These are phyloP conservation scores for Candida ulmi DNA, from an alignment of 805 yeast species.

Conservation along the genomic window DNA sequence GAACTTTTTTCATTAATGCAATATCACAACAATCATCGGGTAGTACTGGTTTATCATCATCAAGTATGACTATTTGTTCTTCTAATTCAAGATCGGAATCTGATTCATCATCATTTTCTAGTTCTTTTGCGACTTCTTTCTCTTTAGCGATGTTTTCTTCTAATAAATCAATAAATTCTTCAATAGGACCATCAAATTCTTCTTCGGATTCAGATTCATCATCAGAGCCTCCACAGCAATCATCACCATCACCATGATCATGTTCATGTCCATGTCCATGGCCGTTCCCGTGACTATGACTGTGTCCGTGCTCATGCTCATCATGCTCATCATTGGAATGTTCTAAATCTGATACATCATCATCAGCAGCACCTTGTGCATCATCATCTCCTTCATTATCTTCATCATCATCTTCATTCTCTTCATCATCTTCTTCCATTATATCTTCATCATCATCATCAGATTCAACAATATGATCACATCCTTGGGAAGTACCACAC, in stretches of 20 bases:
- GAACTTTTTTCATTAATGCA: conserved; percentile 38
- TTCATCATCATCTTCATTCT: conserved; percentile 9
- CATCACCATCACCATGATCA: not conserved
- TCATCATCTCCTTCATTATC: conserved; percentile 11
- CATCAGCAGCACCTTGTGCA: no score
- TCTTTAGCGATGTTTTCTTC: conserved; percentile 18
- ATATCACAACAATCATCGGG: conserved; percentile 70
- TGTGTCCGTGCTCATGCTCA: no score
- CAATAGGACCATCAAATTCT: conserved; percentile 20
- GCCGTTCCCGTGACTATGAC: no score
- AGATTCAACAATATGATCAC: conserved; percentile 22
- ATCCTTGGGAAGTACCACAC: conserved; percentile 42
- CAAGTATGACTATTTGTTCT: conserved; percentile 5
- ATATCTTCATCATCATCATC: conserved; percentile 11
- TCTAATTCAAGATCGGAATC: conserved; percentile 20
- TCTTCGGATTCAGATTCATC: conserved; percentile 13
- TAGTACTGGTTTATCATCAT: conserved; percentile 29
- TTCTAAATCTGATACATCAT: no score
- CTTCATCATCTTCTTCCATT: conserved; percentile 2
- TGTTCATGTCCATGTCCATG: not conserved
- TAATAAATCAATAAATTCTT: conserved; percentile 25
- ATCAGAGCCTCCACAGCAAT: conserved; percentile 8
- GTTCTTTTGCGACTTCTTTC: conserved; percentile 7
- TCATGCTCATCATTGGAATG: conserved; percentile 10
- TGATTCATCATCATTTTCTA: conserved; percentile 19